Conservation (phyloP, 768 basidiomycete genomes). For the Baorangia bicolor region DNA sequence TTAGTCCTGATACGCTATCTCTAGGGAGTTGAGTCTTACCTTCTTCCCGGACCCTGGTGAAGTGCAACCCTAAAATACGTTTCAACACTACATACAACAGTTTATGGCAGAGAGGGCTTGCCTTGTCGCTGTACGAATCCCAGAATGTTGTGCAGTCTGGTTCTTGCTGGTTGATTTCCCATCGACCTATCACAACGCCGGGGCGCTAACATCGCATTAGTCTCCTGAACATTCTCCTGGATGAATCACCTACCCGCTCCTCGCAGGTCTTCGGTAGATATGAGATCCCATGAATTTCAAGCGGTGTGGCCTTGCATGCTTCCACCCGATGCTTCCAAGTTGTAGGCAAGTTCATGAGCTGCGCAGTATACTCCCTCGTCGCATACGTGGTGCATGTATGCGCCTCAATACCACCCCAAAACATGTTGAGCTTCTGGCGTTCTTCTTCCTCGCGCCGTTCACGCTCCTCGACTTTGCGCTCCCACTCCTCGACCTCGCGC, state of each 20-base stretch:
- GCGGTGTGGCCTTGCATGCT: conserved; percentile 22
- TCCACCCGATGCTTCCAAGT: conserved; percentile 18
- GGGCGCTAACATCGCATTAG: conserved; percentile 7
- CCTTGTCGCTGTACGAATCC: conserved; percentile 28
- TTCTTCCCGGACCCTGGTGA: conserved; percentile 22
- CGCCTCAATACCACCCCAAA: conserved; percentile 17
- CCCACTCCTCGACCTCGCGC: conserved; percentile 19
- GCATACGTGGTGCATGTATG: conserved; percentile 29
- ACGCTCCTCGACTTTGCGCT: conserved; percentile 15
- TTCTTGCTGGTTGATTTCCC: conserved; percentile 25
- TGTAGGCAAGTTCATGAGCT: conserved; percentile 28
- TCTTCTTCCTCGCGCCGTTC: conserved; percentile 23
- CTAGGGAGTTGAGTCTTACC: conserved; percentile 3
- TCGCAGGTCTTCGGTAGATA: conserved; percentile 23
- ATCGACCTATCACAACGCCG: conserved; percentile 26
- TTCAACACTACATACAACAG: neutral
- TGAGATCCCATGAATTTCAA: conserved; percentile 22
- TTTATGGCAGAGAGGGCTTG: neutral
- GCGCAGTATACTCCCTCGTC: conserved; percentile 30
- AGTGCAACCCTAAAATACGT: conserved; percentile 21
- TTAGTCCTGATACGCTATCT: neutral
- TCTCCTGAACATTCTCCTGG: too few relatives aligned
- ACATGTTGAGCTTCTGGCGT: conserved; percentile 24
- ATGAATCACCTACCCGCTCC: conserved; percentile 13
- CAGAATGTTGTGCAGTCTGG: conserved; percentile 29